These are phyloP conservation scores for Fusarium sp. DNA, from an alignment of 2,329 filamentous ascomycete species.

Conservation along the genomic window DNA sequence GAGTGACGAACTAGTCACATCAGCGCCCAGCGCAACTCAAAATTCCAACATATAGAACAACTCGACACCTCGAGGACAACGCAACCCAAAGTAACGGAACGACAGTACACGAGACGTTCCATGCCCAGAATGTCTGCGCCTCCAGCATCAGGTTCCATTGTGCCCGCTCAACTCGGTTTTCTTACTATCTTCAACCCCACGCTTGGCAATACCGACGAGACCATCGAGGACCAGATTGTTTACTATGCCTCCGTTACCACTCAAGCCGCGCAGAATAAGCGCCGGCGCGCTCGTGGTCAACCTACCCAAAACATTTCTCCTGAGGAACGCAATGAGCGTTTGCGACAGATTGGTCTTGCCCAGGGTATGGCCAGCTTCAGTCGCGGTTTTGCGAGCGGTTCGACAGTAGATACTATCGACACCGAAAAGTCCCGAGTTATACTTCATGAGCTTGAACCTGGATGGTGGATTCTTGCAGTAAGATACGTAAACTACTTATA, in stretches of 20 bases:
- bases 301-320: slow-evolving; percentile 60
- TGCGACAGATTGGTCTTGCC: slow-evolving; percentile 93
- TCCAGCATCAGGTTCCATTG: slow-evolving; percentile 40
- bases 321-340: slow-evolving; percentile 83
- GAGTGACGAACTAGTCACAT: slow-evolving; percentile 8
- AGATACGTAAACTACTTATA: slow-evolving; percentile 46
- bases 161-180: slow-evolving; percentile 87
- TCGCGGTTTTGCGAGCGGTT: slow-evolving; percentile 83
- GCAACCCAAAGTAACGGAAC: slow-evolving; percentile 1
- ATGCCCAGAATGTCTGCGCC: slow-evolving; percentile 32
- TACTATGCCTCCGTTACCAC: slow-evolving; percentile 81
- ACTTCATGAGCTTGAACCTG: slow-evolving; percentile 85
- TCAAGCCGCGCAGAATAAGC: slow-evolving; percentile 54
- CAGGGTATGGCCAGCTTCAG: slow-evolving; percentile 97
- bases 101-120: background rate
- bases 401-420: slow-evolving; percentile 85
- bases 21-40: slow-evolving; percentile 12
- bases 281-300: slow-evolving; percentile 55
- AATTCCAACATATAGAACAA: background rate
- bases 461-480: slow-evolving; percentile 97
- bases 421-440: slow-evolving; percentile 90
- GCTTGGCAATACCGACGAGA: slow-evolving; percentile 69
- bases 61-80: background rate
- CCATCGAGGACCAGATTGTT: slow-evolving; percentile 83
- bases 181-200: slow-evolving; percentile 95